These are phyloP conservation scores for Eutrema japonicum DNA, from an alignment of 345 rosid genomes.

Conservation along the genomic window DNA sequence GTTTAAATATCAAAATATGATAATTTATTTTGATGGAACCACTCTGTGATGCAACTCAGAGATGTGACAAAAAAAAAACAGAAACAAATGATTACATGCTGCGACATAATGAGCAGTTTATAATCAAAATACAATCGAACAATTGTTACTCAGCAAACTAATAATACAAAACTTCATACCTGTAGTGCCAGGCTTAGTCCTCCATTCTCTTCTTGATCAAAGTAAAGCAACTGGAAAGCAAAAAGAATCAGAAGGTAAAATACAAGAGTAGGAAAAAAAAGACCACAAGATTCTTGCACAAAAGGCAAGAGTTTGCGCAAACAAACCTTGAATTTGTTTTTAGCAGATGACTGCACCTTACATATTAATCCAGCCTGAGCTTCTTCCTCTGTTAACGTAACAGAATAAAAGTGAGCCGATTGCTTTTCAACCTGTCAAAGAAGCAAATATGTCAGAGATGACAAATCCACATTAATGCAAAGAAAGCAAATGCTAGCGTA, in stretches of 20 bases:
- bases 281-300: not conserved
- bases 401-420: constrained; percentile 91
- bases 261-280: not conserved
- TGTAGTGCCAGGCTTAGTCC: constrained; percentile 87
- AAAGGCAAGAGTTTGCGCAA: constrained; percentile 6
- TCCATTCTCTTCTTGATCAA: constrained; percentile 71
- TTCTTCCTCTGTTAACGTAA: constrained; percentile 83
- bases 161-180: constrained; percentile 49
- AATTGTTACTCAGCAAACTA: not conserved
- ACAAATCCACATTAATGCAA: constrained; percentile 30
- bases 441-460: constrained; percentile 21
- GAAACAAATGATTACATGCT: not conserved
- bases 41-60: no score
- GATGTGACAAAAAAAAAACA: no score
- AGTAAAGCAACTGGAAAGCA: constrained; percentile 74
- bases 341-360: constrained; percentile 83
- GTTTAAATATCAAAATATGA: no score
- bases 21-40: no score
- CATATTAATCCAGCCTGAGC: constrained; percentile 82
- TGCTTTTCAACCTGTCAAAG: constrained; percentile 91
- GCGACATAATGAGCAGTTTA: not conserved
- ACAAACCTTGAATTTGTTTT: constrained; percentile 93
- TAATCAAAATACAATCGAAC: not conserved
- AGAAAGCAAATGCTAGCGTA: not conserved
- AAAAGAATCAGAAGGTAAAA: constrained; percentile 1